Percentiles rank a stretch among this genome's conserved stretches.
Evolutionary conservation across 2,329 filamentous ascomycete genomes (phyloP).

Genomic region (Cercospora berteroae): DNA sequence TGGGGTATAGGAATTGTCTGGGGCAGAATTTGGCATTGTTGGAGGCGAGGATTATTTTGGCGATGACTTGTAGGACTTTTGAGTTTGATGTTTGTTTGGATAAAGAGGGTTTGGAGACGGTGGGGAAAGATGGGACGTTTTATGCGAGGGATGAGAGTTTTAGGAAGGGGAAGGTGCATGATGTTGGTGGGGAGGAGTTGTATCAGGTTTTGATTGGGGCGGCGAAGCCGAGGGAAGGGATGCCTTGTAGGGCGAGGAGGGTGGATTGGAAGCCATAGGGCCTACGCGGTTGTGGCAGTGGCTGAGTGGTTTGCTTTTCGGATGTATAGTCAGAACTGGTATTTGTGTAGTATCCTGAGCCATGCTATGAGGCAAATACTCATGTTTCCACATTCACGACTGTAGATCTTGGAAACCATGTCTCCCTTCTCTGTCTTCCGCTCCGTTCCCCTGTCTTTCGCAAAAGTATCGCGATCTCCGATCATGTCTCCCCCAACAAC

Average conservation of each 20-base stretch:
- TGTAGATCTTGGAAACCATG: neutral
- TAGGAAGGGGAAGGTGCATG: slow-evolving; percentile 25
- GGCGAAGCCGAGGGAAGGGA: slow-evolving; percentile 35
- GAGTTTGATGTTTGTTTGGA: slow-evolving; percentile 46
- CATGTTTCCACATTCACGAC: neutral
- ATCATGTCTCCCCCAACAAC: neutral
- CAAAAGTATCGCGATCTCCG: neutral
- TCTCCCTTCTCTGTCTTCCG: neutral
- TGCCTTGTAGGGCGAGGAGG: slow-evolving; percentile 28
- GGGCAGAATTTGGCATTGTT: slow-evolving; percentile 55
- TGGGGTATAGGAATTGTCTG: slow-evolving; percentile 54
- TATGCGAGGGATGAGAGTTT: slow-evolving; percentile 28
- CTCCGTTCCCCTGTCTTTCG: neutral
- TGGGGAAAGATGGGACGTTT: slow-evolving; percentile 37
- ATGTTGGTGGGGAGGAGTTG: slow-evolving; percentile 31
- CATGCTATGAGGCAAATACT: neutral
- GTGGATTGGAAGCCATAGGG: slow-evolving; percentile 20
- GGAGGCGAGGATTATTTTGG: slow-evolving; percentile 51
- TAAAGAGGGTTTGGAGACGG: slow-evolving; percentile 27
- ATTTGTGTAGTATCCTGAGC: neutral
- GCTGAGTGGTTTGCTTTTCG: neutral
- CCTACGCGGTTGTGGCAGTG: too few species aligned
- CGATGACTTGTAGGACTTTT: slow-evolving; percentile 50
- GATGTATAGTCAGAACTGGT: neutral
- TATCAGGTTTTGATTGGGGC: slow-evolving; percentile 33